Conservation (phyloP, 192 early-diverging fungal species). For the Coemansia sp. region DNA sequence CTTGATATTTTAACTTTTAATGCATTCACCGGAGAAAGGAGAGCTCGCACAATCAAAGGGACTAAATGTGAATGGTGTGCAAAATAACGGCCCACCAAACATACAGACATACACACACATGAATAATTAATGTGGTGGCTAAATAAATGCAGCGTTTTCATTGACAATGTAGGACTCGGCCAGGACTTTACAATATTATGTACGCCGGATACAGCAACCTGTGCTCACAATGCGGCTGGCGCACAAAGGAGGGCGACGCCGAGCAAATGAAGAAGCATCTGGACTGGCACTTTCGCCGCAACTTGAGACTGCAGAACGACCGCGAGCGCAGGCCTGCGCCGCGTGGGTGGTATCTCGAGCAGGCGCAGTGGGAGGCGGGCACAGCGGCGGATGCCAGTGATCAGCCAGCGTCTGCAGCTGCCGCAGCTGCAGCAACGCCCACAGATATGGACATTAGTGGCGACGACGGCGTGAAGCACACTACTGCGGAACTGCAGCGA, state of each 20-base stretch:
- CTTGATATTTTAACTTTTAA: not conserved
- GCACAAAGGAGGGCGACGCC: slow-evolving; percentile 64
- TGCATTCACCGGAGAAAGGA: not conserved
- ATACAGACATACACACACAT: not conserved
- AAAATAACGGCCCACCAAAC: not conserved
- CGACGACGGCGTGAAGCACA: slow-evolving; percentile 19
- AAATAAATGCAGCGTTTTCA: not conserved
- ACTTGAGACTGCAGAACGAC: slow-evolving; percentile 76
- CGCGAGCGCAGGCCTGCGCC: slow-evolving; percentile 77
- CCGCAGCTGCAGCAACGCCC: slow-evolving; percentile 22
- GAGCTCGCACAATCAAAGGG: not conserved
- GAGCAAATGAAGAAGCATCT: slow-evolving; percentile 83
- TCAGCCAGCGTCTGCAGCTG: slow-evolving; percentile 6
- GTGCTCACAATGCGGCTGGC: slow-evolving; percentile 92
- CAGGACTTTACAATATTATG: slow-evolving; percentile 62
- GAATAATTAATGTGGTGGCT: slow-evolving; percentile 4
- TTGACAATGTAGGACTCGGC: slow-evolving; percentile 46
- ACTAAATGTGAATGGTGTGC: not conserved
- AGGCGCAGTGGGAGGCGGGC: slow-evolving; percentile 48
- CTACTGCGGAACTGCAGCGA: slow-evolving; percentile 29
- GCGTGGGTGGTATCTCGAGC: slow-evolving; percentile 84
- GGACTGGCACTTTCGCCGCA: slow-evolving; percentile 97
- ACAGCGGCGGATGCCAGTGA: slow-evolving; percentile 6
- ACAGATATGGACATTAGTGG: slow-evolving; percentile 11
- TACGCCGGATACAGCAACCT: slow-evolving; percentile 72